Percentiles rank a stretch among this genome's conserved stretches.
Evolutionary conservation across 495 filamentous ascomycete genomes (phyloP).

Genomic region (Hypoxylon intermedium): DNA sequence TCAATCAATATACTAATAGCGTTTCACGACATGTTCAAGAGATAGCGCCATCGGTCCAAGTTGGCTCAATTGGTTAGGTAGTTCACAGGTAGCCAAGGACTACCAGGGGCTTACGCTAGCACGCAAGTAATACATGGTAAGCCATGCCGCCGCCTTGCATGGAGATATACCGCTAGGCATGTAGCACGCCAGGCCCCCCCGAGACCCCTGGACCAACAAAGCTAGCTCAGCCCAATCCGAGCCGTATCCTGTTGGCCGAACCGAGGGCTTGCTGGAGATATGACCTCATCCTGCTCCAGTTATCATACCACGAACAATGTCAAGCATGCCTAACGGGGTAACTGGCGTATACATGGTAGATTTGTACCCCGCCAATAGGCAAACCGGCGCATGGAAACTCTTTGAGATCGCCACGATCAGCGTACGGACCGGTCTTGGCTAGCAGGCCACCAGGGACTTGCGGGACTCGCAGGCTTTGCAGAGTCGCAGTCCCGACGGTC

Average conservation of each 20-base stretch:
- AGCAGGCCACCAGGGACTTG: conserved; percentile 18
- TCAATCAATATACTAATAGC: too few species aligned
- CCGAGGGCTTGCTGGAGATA: conserved; percentile 23
- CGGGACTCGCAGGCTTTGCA: conserved; percentile 8
- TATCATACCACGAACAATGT: conserved; percentile 24
- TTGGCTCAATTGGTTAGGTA: conserved; percentile 20
- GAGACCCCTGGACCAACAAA: conserved; percentile 24
- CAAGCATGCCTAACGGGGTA: conserved; percentile 27
- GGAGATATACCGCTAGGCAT: conserved; percentile 18
- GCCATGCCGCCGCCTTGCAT: conserved; percentile 25
- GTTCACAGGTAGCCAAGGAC: background rate
- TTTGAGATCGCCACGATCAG: conserved; percentile 33
- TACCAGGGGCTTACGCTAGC: conserved; percentile 1
- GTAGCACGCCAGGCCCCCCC: background rate
- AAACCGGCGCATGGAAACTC: conserved; percentile 20
- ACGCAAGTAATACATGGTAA: conserved; percentile 17
- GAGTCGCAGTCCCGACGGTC: conserved; percentile 25
- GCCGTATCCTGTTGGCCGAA: conserved; percentile 30
- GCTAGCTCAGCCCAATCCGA: conserved; percentile 22
- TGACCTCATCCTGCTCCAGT: conserved; percentile 27
- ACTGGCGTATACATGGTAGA: conserved; percentile 1
- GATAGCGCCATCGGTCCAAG: conserved; percentile 12
- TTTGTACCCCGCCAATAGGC: conserved; percentile 15
- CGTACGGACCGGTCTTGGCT: conserved; percentile 22
- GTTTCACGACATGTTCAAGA: background rate